Percentiles rank a stretch among this genome's conserved stretches.
phyloP scores from a whole-genome alignment of 176 grass and related monocot species.

The Poa annua region DNA sequence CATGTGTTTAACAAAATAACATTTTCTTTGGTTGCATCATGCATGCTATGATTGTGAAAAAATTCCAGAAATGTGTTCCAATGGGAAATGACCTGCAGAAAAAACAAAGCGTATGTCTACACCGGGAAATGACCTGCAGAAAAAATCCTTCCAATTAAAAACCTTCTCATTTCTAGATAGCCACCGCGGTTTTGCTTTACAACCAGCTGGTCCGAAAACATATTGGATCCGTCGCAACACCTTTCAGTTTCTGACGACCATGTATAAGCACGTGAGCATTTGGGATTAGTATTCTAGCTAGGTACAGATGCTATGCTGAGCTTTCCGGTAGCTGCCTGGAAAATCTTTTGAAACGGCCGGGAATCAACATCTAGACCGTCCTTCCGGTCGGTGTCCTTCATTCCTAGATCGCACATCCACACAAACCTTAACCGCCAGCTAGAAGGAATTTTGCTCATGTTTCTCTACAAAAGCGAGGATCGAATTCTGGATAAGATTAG shows the following conservation, averaged over 20 bases:
- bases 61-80: too few relatives aligned
- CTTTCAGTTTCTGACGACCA: slow-evolving; percentile 11
- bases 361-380: slow-evolving; percentile 39
- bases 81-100: too few relatives aligned
- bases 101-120: too few relatives aligned
- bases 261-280: slow-evolving; percentile 37
- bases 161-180: too few relatives aligned
- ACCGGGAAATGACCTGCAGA: too few relatives aligned
- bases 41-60: too few relatives aligned
- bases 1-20: too few relatives aligned
- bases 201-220: slow-evolving; percentile 4
- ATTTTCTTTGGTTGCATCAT: too few relatives aligned
- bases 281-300: slow-evolving; percentile 20
- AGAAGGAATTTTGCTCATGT: slow-evolving; percentile 22
- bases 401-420: slow-evolving; percentile 34
- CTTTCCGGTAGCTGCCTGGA: background rate
- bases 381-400: background rate
- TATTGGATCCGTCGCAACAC: background rate
- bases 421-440: background rate
- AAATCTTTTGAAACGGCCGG: slow-evolving; percentile 14
- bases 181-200: background rate
- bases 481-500: slow-evolving; percentile 13
- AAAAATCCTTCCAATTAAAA: too few relatives aligned
- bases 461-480: slow-evolving; percentile 32
- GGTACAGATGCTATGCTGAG: background rate